Base-by-base conservation (phyloP, 108 stramenopile species). In the Fragilariopsis cylindrus region DNA sequence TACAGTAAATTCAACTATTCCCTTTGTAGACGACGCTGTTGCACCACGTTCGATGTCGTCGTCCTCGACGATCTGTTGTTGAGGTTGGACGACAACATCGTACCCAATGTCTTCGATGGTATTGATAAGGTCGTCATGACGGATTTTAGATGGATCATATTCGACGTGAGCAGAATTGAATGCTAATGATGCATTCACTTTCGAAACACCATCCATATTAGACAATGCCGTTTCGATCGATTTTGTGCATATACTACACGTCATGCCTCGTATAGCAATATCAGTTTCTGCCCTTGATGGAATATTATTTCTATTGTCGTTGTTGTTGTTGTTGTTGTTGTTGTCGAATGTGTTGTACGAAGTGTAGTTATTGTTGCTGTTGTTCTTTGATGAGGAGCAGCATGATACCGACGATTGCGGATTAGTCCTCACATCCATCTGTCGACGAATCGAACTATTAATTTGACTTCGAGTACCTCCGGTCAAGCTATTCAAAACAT, bases 201-300 rank as follows among this genome's bases (percentile, higher is more conserved):
- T 30, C 9, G 60, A 11, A 39, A 78, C 80, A 8, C 57, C 72
- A 13, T 65, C 39, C 11, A 78, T 13, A n/a, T 21, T 21, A 7
- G 48, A 11, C 52, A 85, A 18, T 8, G 73, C 74, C 21, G 42
- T 48, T 7, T 62, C 60, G 30, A 84, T 64, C 6, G 62, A 66
- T 56, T 78, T 76, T 58, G 54, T 72, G 65, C 84, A 85, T 73
- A 85, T 79, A 62, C 57, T 68, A 67, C 84, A 85, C 9, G 84
- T 81, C 84, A 85, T 85, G 0, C 84, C 84, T 8, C 15, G 41
- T 21, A 83, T 64, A 6, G 47, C 57, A 8, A 76, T 9, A 43
- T 76, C 75, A 4, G 69, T 30, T 30, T 65, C 42, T 45, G 7
- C 19, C n/a, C 43, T 40, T 3, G 60, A 46, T 7, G 60, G 7